Evolutionary conservation across 495 filamentous ascomycete species (phyloP).

Genomic region (Xylaria curta): DNA sequence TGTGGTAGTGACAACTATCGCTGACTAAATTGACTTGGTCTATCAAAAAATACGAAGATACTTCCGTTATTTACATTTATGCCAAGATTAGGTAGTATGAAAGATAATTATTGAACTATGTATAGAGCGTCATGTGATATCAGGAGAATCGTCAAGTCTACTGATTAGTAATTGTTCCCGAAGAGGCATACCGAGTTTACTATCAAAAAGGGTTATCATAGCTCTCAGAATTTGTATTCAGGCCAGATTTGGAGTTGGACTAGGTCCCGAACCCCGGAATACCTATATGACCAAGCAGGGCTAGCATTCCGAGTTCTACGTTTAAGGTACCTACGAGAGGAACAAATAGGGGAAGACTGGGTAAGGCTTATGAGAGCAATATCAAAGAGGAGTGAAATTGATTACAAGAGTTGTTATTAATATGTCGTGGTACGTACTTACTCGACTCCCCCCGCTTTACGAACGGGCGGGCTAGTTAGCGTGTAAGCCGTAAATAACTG

Average conservation of each 20-base stretch:
- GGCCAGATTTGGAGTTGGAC: neutral
- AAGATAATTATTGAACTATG: neutral
- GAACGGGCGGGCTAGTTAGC: conserved; percentile 1
- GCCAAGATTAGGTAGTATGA: neutral
- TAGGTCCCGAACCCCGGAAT: neutral
- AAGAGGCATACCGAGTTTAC: neutral
- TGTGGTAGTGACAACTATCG: neutral
- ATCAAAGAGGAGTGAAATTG: neutral
- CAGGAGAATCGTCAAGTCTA: neutral
- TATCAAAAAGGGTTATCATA: neutral
- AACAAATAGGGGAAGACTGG: neutral
- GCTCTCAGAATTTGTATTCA: neutral
- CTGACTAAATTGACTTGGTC: neutral
- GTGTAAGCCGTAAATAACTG: neutral
- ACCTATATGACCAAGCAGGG: neutral
- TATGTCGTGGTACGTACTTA: neutral
- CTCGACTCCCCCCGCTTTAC: neutral
- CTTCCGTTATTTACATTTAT: neutral
- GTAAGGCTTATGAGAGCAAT: neutral
- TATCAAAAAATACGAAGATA: neutral
- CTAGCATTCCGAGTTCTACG: neutral
- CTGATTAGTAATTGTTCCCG: neutral
- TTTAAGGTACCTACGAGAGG: neutral
- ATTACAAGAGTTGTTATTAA: neutral
- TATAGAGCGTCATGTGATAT: neutral